Evolutionary conservation across 768 basidiomycete species (phyloP).

Genomic region (Boletellus emodensis): DNA sequence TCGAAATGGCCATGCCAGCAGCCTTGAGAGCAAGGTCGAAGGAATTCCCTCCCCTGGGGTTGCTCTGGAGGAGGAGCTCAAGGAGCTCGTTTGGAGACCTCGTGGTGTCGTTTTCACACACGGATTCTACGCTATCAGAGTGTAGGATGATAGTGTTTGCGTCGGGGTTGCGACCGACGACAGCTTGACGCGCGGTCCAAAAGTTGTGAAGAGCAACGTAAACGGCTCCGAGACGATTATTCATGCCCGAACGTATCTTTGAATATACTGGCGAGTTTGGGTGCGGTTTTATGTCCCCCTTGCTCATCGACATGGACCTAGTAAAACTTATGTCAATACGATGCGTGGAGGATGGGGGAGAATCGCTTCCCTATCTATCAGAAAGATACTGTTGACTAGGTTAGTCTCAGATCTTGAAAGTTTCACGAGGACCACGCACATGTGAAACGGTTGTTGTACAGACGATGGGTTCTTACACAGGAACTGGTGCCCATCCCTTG

Average conservation of each 20-base stretch:
- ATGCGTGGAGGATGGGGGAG: too few species aligned
- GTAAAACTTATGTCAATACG: neutral
- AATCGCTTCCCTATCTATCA: conserved; percentile 18
- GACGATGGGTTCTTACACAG: conserved; percentile 48
- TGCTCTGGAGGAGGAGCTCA: conserved; percentile 31
- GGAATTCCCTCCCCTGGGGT: conserved; percentile 39
- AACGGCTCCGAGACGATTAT: conserved; percentile 58
- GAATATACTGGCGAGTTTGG: conserved; percentile 31
- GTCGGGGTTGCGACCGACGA: conserved; percentile 38
- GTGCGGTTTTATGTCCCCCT: conserved; percentile 39
- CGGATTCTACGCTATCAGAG: conserved; percentile 18
- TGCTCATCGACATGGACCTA: conserved; percentile 51
- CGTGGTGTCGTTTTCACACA: conserved; percentile 41
- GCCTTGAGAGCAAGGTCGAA: conserved; percentile 39
- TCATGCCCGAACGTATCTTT: conserved; percentile 29
- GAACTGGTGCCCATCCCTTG: conserved; percentile 55
- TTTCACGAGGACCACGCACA: conserved; percentile 37
- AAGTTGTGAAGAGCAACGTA: conserved; percentile 50
- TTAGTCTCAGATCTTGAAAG: neutral
- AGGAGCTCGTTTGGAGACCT: conserved; percentile 45
- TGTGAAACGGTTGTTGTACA: conserved; percentile 51
- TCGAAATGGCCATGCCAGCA: conserved; percentile 37
- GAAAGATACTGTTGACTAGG: conserved; percentile 10
- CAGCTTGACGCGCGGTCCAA: conserved; percentile 47
- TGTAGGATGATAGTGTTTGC: conserved; percentile 56